A percentile compares a stretch with the other conserved stretches of the same genome.
phyloP scores from a whole-genome alignment of 2,329 filamentous ascomycete genomes.

The Stagonosporopsis vannaccii region DNA sequence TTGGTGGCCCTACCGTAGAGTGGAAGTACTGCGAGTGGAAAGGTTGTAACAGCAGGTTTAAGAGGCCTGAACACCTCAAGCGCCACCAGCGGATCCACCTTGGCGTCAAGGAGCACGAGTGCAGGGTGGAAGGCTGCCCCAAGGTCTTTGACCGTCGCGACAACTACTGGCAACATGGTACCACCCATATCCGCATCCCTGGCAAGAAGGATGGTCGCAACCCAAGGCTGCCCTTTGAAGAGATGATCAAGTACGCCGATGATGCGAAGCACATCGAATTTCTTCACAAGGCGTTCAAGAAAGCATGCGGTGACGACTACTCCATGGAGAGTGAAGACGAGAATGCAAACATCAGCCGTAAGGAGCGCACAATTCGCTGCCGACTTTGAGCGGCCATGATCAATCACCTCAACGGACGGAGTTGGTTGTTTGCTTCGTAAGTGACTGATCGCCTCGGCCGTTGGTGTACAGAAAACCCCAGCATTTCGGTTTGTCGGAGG shows the following conservation, averaged over 20 bases:
- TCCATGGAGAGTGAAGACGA: conserved; percentile 22
- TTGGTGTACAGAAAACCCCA: conserved; percentile 20
- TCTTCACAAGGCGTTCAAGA: conserved; percentile 33
- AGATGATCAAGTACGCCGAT: conserved; percentile 34
- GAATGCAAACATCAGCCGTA: neutral
- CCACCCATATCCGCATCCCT: conserved; percentile 37
- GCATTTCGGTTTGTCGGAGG: conserved; percentile 24
- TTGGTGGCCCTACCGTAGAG: conserved; percentile 16
- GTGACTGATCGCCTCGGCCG: conserved; percentile 5
- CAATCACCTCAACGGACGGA: conserved; percentile 10
- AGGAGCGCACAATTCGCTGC: conserved; percentile 11
- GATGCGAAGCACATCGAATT: conserved; percentile 42
- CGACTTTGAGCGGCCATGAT: conserved; percentile 6
- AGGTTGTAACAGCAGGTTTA: conserved; percentile 26
- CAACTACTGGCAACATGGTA: conserved; percentile 45
- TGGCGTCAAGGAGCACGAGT: conserved; percentile 28
- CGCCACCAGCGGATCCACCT: conserved; percentile 40
- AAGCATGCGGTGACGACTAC: conserved; percentile 25
- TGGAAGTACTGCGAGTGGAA: conserved; percentile 19
- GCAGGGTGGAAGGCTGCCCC: conserved; percentile 30
- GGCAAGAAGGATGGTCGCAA: conserved; percentile 41
- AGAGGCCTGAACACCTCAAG: conserved; percentile 42
- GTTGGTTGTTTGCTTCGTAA: neutral
- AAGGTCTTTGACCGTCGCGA: conserved; percentile 44
- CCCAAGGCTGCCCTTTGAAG: conserved; percentile 28